Conservation (phyloP, 768 basidiomycete species). For the Rubroboletus pulcherrimus region DNA sequence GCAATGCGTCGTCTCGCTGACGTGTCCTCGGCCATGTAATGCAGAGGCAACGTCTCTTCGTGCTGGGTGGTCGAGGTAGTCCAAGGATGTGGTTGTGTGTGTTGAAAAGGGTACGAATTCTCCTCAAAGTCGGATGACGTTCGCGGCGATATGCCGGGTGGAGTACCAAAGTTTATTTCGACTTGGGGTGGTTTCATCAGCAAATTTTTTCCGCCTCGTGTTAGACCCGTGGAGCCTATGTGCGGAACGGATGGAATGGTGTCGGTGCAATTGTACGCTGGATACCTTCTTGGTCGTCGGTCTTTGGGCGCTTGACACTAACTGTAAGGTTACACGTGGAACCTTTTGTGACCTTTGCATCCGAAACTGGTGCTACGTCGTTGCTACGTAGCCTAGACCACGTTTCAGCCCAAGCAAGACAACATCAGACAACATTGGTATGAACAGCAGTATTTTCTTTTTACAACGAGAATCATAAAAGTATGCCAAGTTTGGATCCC, state of each 20-base stretch:
- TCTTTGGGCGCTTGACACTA: not conserved
- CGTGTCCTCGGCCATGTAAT: constrained; percentile 51
- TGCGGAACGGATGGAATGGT: not conserved
- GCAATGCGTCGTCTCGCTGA: constrained; percentile 44
- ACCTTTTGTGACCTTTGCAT: not conserved
- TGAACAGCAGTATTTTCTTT: constrained; percentile 16
- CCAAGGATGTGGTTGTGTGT: constrained; percentile 27
- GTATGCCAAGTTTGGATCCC: not conserved
- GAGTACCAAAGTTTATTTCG: constrained; percentile 65
- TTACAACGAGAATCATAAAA: constrained; percentile 1
- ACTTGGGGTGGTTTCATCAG: constrained; percentile 64
- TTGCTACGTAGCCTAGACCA: not conserved
- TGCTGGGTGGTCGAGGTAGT: constrained; percentile 22
- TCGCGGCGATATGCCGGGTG: constrained; percentile 44
- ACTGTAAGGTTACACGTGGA: constrained; percentile 7
- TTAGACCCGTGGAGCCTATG: constrained; percentile 3
- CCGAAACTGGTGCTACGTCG: not conserved
- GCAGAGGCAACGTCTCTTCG: constrained; percentile 46
- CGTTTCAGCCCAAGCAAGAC: not conserved
- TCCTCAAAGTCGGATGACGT: constrained; percentile 72
- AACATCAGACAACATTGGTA: constrained; percentile 17
- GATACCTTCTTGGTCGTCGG: not conserved
- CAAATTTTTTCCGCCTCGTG: constrained; percentile 21
- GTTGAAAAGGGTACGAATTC: constrained; percentile 51
- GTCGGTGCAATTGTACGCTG: not conserved